These are phyloP conservation scores for Alternaria ventricosa DNA, from an alignment of 2,329 filamentous ascomycete species.

Conservation along the genomic window DNA sequence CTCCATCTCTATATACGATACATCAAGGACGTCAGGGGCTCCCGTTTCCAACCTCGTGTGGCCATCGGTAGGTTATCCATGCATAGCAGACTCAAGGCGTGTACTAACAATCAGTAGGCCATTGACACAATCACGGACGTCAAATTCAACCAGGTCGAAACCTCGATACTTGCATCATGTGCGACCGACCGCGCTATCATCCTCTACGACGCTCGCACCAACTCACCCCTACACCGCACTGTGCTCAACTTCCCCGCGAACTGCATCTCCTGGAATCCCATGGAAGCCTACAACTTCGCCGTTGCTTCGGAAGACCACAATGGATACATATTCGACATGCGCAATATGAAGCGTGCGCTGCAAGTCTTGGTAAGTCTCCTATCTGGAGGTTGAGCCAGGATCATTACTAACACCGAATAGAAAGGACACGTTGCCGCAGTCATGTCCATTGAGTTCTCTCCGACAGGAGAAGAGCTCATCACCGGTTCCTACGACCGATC, in stretches of 20 bases:
- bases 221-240: constrained; percentile 79
- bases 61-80: constrained; percentile 65
- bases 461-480: constrained; percentile 92
- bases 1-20: constrained; percentile 86
- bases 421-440: constrained; percentile 91
- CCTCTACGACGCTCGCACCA: constrained; percentile 90
- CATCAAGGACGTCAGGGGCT: constrained; percentile 76
- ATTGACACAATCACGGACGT: constrained; percentile 86
- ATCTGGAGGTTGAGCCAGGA: neutral
- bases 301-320: constrained; percentile 96
- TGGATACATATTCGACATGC: constrained; percentile 90
- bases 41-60: constrained; percentile 83
- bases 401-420: neutral
- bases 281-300: constrained; percentile 95
- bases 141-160: constrained; percentile 92
- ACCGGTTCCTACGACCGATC: constrained; percentile 89
- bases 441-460: constrained; percentile 95
- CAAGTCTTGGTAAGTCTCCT: constrained; percentile 68
- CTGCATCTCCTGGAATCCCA: constrained; percentile 92
- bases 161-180: constrained; percentile 84
- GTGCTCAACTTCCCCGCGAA: constrained; percentile 90
- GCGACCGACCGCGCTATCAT: constrained; percentile 86
- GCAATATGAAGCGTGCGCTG: constrained; percentile 83
- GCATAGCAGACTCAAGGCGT: neutral
- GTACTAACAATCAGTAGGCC: constrained; percentile 45